Evolutionary conservation across 2,329 filamentous ascomycete species (phyloP).

Genomic region (Colletotrichum viniferum): DNA sequence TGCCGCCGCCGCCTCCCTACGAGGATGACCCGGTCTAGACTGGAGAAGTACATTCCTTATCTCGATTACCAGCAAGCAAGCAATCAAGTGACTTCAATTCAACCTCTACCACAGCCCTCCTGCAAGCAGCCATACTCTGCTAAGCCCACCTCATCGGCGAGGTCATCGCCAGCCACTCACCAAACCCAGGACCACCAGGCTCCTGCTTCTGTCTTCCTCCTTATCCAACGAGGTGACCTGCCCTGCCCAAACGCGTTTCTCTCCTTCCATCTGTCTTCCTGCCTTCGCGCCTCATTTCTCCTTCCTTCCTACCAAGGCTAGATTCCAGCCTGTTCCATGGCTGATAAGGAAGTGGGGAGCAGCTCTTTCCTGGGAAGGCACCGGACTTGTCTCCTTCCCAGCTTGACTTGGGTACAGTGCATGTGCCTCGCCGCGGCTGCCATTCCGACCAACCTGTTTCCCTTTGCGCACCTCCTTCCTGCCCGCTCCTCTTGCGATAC

Average conservation of each 20-base stretch:
- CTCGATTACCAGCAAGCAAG: not conserved
- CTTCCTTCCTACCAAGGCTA: not conserved
- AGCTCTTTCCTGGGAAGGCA: not conserved
- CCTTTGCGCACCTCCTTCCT: not conserved
- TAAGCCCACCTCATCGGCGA: not conserved
- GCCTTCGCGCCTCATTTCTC: not conserved
- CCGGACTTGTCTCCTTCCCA: not conserved
- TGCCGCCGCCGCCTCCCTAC: conserved; percentile 40
- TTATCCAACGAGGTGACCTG: not conserved
- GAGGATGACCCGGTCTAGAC: conserved; percentile 38
- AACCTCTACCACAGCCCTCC: not conserved
- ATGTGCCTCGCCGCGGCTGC: not conserved
- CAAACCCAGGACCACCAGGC: not conserved
- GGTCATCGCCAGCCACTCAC: not conserved
- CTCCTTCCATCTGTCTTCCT: not conserved
- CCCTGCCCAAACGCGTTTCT: not conserved
- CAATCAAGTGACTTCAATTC: not conserved
- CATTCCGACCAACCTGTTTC: not conserved
- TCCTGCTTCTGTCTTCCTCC: not conserved
- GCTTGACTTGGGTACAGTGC: not conserved
- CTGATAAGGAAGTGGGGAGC: not conserved
- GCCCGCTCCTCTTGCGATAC: not conserved
- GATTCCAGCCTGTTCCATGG: not conserved
- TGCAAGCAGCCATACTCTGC: not conserved
- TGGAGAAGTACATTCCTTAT: not conserved